Conservation (phyloP, 2,329 filamentous ascomycete species). For the Verticillium tricorpus region DNA sequence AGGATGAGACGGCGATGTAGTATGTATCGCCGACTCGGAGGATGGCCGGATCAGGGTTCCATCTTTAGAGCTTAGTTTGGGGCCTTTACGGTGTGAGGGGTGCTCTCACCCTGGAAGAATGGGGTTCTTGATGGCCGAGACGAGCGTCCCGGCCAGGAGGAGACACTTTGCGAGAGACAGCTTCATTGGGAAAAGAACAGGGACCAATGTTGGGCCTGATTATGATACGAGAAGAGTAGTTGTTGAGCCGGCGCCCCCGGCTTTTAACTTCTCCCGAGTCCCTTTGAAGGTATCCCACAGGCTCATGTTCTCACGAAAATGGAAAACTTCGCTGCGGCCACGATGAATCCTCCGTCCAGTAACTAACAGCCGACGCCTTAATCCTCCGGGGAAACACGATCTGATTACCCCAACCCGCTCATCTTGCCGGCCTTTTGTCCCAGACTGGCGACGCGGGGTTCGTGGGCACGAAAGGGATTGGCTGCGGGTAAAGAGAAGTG, state of each 20-base stretch:
- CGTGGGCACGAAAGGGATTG: neutral
- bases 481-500: neutral
- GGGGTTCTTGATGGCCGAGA: slow-evolving; percentile 9
- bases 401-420: neutral
- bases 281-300: too few species aligned
- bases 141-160: slow-evolving; percentile 4
- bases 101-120: slow-evolving; percentile 4
- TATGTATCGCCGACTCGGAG: slow-evolving; percentile 47
- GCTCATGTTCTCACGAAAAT: too few species aligned
- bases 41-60: slow-evolving; percentile 50
- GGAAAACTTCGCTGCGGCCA: too few species aligned
- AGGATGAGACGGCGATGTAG: slow-evolving; percentile 52
- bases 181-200: slow-evolving; percentile 2
- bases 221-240: too few species aligned
- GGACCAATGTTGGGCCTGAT: too few species aligned
- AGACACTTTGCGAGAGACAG: neutral
- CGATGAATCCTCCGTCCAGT: neutral
- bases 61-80: neutral
- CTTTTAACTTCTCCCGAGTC: too few species aligned
- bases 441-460: neutral
- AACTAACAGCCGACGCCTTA: neutral
- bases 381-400: neutral
- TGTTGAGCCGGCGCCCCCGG: too few species aligned
- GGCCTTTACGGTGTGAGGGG: too few species aligned
- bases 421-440: neutral